Evolutionary conservation across 805 yeast species (phyloP).

Genomic region (Hanseniaspora meyeri): DNA sequence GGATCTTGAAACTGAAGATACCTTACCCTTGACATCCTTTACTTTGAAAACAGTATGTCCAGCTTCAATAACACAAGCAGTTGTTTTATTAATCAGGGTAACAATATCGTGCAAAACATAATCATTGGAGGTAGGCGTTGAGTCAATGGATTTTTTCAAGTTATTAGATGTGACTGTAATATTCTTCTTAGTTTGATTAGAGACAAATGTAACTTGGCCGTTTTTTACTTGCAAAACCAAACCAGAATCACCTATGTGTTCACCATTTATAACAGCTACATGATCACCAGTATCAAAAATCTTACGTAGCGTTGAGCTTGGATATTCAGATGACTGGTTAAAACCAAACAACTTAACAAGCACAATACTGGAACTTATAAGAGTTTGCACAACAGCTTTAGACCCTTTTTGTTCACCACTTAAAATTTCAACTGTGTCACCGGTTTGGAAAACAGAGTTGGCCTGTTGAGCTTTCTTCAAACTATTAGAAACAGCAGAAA

Average conservation of each 20-base stretch:
- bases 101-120: conserved; percentile 84
- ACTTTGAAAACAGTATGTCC: conserved; percentile 79
- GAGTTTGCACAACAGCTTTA: conserved; percentile 59
- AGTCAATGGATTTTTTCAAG: conserved; percentile 81
- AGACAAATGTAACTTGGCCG: conserved; percentile 78
- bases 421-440: conserved; percentile 83
- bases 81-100: conserved; percentile 69
- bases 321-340: conserved; percentile 58
- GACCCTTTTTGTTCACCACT: conserved; percentile 91
- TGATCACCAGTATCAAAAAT: conserved; percentile 87
- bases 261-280: conserved; percentile 83
- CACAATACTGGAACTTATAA: conserved; percentile 51
- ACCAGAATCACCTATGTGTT: conserved; percentile 88
- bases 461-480: conserved; percentile 51
- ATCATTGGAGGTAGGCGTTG: conserved; percentile 59
- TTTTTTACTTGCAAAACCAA: conserved; percentile 70
- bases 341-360: conserved; percentile 40
- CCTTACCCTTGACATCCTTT: conserved; percentile 69
- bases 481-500: conserved; percentile 76
- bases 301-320: conserved; percentile 69
- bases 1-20: conserved; percentile 57
- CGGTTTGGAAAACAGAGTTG: conserved; percentile 65
- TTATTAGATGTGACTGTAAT: conserved; percentile 87
- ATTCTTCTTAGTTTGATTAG: conserved; percentile 80
- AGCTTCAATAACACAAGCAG: conserved; percentile 80